phyloP scores from a whole-genome alignment of 208 protist genomes.

The Crithidia thermophila region DNA sequence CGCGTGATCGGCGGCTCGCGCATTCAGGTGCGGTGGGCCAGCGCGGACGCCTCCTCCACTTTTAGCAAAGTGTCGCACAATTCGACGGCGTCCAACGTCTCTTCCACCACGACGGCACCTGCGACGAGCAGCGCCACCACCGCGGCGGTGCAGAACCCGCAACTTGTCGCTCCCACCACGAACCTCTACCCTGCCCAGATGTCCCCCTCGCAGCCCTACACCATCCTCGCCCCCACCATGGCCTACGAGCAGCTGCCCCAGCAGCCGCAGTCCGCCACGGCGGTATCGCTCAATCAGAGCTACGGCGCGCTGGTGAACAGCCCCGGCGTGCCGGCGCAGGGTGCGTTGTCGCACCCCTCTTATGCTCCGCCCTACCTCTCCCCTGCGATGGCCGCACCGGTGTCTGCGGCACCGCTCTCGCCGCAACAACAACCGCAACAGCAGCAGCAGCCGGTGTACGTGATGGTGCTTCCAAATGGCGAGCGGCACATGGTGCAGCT shows the following conservation, averaged over 20 bases:
- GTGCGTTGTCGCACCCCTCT: not conserved
- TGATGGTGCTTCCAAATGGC: constrained; percentile 44
- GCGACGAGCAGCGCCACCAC: not conserved
- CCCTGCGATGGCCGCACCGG: constrained; percentile 14
- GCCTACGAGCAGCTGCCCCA: constrained; percentile 1
- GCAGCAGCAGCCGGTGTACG: constrained; percentile 29
- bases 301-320: constrained; percentile 2
- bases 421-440: constrained; percentile 3
- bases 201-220: not conserved
- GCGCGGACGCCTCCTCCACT: constrained; percentile 45
- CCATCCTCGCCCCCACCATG: not conserved
- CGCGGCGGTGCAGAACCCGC: not conserved
- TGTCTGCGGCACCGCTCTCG: constrained; percentile 7
- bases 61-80: constrained; percentile 29
- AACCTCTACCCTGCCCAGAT: not conserved
- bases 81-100: not conserved
- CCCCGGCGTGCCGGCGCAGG: not conserved
- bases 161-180: not conserved
- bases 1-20: constrained; percentile 39
- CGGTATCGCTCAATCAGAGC: not conserved
- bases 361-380: constrained; percentile 6
- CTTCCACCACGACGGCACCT: constrained; percentile 13
- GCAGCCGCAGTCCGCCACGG: not conserved
- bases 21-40: constrained; percentile 79
- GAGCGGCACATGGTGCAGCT: constrained; percentile 21